Conservation (phyloP, 306 rosid species). For the Echinosophora koreensis region DNA sequence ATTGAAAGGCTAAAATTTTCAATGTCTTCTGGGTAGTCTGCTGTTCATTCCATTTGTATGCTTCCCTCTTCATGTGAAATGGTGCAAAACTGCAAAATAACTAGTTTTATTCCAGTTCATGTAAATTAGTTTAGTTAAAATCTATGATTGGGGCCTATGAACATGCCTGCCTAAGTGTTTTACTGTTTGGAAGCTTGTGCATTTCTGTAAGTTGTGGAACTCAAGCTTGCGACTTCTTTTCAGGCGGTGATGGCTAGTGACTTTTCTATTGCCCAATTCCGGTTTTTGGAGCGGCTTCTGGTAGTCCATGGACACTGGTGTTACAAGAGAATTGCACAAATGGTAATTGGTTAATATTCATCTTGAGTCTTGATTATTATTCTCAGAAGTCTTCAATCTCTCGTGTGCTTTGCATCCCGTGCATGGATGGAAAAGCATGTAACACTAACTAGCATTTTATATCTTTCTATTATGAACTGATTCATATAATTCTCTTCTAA, state of each 20-base stretch:
- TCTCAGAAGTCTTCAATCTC: slow-evolving; percentile 14
- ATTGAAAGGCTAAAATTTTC: too few species aligned
- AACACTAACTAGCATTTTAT: slow-evolving; percentile 15
- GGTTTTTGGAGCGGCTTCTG: slow-evolving; percentile 94
- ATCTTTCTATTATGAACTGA: slow-evolving; percentile 1
- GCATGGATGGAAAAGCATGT: slow-evolving; percentile 12
- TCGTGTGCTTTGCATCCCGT: slow-evolving; percentile 34
- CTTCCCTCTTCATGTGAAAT: slow-evolving; percentile 39
- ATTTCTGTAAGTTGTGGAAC: slow-evolving; percentile 40
- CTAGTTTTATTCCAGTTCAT: slow-evolving; percentile 31
- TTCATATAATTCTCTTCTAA: slow-evolving; percentile 30
- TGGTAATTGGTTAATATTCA: slow-evolving; percentile 64
- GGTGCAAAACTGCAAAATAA: slow-evolving; percentile 8
- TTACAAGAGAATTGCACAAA: slow-evolving; percentile 98
- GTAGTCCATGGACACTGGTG: slow-evolving; percentile 99
- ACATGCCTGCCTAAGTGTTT: neutral
- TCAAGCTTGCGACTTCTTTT: slow-evolving; percentile 46
- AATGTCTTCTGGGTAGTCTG: neutral
- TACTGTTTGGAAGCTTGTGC: slow-evolving; percentile 38
- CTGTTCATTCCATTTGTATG: slow-evolving; percentile 17
- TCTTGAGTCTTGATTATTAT: slow-evolving; percentile 39
- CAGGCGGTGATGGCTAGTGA: slow-evolving; percentile 99
- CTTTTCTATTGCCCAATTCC: slow-evolving; percentile 92
- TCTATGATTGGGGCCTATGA: slow-evolving; percentile 15
- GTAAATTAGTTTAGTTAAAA: slow-evolving; percentile 32